These are phyloP conservation scores for Cicer pinnatifidum DNA, from an alignment of 306 rosid species.

Conservation along the genomic window DNA sequence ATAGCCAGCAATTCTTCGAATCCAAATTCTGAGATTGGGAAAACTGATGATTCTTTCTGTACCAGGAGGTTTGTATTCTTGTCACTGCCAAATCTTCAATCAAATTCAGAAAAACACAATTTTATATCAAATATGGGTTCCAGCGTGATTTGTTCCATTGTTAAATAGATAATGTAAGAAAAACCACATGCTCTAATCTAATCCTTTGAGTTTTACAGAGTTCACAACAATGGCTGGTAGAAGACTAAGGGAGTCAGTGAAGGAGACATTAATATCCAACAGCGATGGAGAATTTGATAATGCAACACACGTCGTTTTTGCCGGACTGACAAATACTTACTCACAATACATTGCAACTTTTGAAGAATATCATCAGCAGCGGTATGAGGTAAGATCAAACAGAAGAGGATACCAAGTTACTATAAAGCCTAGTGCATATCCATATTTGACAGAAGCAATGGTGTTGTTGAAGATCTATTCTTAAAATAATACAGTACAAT, in stretches of 20 bases:
- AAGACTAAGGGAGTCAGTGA: constrained; percentile 72
- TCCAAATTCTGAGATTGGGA: constrained; percentile 83
- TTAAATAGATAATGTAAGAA: not conserved
- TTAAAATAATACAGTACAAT: not conserved
- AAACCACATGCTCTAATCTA: constrained; percentile 19
- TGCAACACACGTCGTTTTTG: constrained; percentile 64
- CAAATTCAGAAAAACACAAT: not conserved
- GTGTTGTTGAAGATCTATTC: not conserved
- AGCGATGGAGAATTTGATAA: constrained; percentile 63
- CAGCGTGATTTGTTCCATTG: not conserved
- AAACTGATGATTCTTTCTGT: constrained; percentile 81
- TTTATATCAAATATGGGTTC: constrained; percentile 12
- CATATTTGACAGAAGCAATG: constrained; percentile 20
- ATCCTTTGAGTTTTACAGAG: constrained; percentile 55
- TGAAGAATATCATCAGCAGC: constrained; percentile 76
- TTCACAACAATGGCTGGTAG: constrained; percentile 92
- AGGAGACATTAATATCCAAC: constrained; percentile 61
- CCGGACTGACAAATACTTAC: constrained; percentile 84
- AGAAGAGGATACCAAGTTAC: constrained; percentile 7
- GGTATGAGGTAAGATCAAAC: constrained; percentile 64
- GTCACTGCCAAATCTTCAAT: not conserved
- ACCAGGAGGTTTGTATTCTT: constrained; percentile 77
- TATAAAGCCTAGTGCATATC: not conserved
- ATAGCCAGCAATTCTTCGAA: constrained; percentile 89
- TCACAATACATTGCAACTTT: constrained; percentile 81